phyloP scores from a whole-genome alignment of 768 basidiomycete genomes.

The Ramaria rubella region DNA sequence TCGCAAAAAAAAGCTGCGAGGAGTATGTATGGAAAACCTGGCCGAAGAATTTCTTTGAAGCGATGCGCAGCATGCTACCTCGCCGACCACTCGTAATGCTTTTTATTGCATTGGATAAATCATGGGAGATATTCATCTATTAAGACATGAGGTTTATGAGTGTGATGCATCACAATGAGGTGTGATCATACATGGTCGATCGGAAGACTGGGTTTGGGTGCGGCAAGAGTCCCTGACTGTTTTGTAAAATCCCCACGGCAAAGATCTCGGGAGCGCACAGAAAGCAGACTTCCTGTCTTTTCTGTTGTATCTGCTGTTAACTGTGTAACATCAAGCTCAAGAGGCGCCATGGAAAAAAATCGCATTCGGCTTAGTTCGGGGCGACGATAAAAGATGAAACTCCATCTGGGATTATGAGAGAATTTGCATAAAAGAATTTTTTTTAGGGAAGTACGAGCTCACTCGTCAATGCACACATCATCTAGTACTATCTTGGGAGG shows the following conservation, averaged over 20 bases:
- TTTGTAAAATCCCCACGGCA: not conserved
- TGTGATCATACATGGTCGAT: not conserved
- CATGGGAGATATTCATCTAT: slow-evolving; percentile 1
- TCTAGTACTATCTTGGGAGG: not conserved
- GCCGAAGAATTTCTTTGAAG: not conserved
- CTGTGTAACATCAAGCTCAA: slow-evolving; percentile 7
- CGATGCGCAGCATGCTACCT: not conserved
- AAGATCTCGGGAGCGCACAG: not conserved
- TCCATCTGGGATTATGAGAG: not conserved
- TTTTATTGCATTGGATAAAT: not conserved
- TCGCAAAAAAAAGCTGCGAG: not conserved
- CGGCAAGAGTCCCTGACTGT: not conserved
- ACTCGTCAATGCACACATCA: not conserved
- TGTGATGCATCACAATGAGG: not conserved
- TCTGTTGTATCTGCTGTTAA: not conserved
- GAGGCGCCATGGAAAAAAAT: slow-evolving; percentile 4
- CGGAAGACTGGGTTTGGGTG: not conserved
- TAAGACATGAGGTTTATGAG: not conserved
- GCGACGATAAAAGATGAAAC: slow-evolving; percentile 2
- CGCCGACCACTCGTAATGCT: not conserved
- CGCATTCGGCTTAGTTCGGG: slow-evolving; percentile 1
- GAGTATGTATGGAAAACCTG: not conserved
- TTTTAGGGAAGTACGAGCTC: not conserved
- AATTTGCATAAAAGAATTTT: not conserved
- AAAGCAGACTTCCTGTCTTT: not conserved